Conservation (phyloP, 2,329 filamentous ascomycete genomes). For the Colletotrichum magnum region DNA sequence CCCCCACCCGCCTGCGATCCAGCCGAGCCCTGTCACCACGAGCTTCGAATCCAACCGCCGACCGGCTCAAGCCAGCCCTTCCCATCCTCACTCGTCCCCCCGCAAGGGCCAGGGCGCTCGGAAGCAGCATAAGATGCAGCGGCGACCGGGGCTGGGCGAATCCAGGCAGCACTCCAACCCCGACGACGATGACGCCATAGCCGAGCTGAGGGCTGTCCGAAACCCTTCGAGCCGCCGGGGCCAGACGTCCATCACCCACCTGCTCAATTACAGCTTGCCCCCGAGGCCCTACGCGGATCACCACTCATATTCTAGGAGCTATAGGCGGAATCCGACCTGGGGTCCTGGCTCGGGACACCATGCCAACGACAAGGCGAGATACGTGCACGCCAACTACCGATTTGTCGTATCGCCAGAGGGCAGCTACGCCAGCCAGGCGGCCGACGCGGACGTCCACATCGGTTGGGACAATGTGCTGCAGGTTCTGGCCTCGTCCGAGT, state of each 20-base stretch:
- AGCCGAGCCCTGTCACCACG: constrained; percentile 58
- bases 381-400: constrained; percentile 94
- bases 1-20: constrained; percentile 57
- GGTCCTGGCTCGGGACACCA: constrained; percentile 91
- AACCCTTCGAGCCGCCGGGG: constrained; percentile 82
- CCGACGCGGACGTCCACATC: constrained; percentile 88
- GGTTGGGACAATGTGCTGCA: constrained; percentile 94
- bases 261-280: constrained; percentile 91
- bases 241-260: constrained; percentile 96
- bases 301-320: constrained; percentile 66
- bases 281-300: constrained; percentile 76
- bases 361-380: constrained; percentile 90
- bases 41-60: constrained; percentile 67
- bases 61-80: constrained; percentile 54
- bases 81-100: constrained; percentile 60
- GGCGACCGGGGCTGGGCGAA: constrained; percentile 70
- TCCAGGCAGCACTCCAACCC: constrained; percentile 54
- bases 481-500: constrained; percentile 90
- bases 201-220: constrained; percentile 76
- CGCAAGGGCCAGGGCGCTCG: constrained; percentile 83
- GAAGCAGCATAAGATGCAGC: constrained; percentile 88
- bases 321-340: constrained; percentile 83
- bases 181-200: constrained; percentile 89
- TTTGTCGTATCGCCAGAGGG: constrained; percentile 91
- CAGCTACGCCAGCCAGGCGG: constrained; percentile 84